Evolutionary conservation across 139 green algal genomes (phyloP), one percentile per base, ranked within the genome.

Genomic region (Chlorella sp.): DNA sequence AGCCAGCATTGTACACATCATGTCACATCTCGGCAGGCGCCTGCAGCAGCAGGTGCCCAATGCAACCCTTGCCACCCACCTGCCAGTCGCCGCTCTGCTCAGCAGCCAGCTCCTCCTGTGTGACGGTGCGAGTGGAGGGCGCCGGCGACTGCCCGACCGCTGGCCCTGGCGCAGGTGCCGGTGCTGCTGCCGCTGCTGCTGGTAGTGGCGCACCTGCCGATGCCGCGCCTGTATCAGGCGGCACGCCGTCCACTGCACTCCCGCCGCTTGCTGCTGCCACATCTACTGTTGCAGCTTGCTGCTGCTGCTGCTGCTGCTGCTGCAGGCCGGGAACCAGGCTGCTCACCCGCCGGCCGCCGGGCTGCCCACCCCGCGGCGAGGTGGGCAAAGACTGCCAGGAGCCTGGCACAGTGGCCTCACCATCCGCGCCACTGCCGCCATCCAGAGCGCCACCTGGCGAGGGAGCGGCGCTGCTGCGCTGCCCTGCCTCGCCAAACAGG

Each of bases 11-110:
- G n/a, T n/a, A n/a, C n/a, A n/a, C n/a, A n/a, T n/a, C n/a, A n/a
- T n/a, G n/a, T n/a, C n/a, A n/a, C n/a, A n/a, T n/a, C n/a, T 30
- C 11, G 57, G 6, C 3, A 28, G 9, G 4, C 4, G 57, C 57
- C 16, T 20, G 21, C 11, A 68, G 26, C 26, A 11, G 9, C 60
- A n/a, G 1, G 1, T 23, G 2, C 18, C 60, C 21, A 18, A 68
- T 68, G 4, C 60, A 4, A 68, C 23, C 60, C 23, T 9, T 11
- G 60, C 60, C 23, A 15, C 51, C 51, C 60, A 68, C 60, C 76
- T 57, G 76, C 76, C 76, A 82, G 57, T 82, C 76, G 26, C 76
- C 76, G 36, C 76, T 72, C 36, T 72, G 57, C 76, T 82, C 76
- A 12, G 76, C 76, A 1, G 57, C 57, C 76, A 72, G 57, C 76